A percentile compares a stretch with the other conserved stretches of the same genome.
Conservation (phyloP, 345 rosid species). For the Erucastrum elatum region DNA sequence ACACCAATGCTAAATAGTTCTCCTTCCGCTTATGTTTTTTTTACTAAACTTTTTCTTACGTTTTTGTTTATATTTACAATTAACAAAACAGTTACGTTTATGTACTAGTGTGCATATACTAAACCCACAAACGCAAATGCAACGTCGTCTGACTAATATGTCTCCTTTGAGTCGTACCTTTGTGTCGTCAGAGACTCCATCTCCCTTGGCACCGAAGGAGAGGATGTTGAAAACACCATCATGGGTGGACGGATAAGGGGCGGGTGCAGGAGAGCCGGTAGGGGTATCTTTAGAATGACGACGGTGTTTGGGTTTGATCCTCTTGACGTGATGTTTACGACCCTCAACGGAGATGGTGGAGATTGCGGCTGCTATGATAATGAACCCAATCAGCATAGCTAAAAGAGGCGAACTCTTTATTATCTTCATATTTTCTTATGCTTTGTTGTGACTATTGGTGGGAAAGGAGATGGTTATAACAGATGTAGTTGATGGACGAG, state of each 20-base stretch:
- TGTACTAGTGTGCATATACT: neutral
- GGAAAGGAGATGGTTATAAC: neutral
- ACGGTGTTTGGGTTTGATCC: conserved; percentile 31
- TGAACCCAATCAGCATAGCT: conserved; percentile 29
- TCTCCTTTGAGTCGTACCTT: conserved; percentile 10
- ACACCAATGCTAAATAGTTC: neutral
- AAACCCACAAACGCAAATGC: neutral
- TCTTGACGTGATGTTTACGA: conserved; percentile 36
- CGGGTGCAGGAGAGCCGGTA: conserved; percentile 25
- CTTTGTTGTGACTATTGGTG: conserved; percentile 15
- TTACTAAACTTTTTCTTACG: too few species aligned
- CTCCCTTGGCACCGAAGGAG: conserved; percentile 39
- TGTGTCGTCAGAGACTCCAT: conserved; percentile 42
- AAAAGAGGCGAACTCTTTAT: conserved; percentile 25
- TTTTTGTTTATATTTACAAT: neutral
- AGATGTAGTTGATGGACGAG: conserved; percentile 2
- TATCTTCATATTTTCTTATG: conserved; percentile 25
- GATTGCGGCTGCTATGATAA: conserved; percentile 28
- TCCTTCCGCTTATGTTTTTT: neutral
- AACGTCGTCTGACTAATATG: neutral
- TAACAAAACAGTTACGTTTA: neutral
- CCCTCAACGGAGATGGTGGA: conserved; percentile 39
- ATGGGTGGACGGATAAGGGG: conserved; percentile 17
- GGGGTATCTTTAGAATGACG: conserved; percentile 29
- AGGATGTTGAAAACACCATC: conserved; percentile 31